Evolutionary conservation across 805 yeast genomes (phyloP).

Genomic region (Cyberlindnera saturnus): DNA sequence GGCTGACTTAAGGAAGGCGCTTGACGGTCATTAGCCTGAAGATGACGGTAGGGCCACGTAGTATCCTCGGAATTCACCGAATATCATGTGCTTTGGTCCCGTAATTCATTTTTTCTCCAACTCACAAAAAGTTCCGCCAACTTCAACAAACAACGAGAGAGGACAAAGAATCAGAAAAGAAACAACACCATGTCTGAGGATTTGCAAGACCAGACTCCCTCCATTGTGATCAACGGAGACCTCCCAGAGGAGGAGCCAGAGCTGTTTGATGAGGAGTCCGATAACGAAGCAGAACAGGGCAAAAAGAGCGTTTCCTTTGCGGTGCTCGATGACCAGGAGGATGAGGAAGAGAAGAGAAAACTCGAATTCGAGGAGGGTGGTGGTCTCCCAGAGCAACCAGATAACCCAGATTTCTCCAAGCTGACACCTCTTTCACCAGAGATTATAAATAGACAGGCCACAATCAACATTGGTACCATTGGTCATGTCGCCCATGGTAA

Average conservation of each 20-base stretch:
- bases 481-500: conserved; percentile 97
- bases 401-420: conserved; percentile 71
- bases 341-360: conserved; percentile 70
- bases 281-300: conserved; percentile 34
- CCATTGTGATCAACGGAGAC: conserved; percentile 69
- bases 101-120: not conserved
- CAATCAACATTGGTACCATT: conserved; percentile 95
- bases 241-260: conserved; percentile 31
- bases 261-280: conserved; percentile 28
- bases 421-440: conserved; percentile 90
- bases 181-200: conserved; percentile 59
- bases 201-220: conserved; percentile 80
- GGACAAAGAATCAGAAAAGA: not conserved
- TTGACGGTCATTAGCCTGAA: too few species aligned
- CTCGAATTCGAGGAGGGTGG: conserved; percentile 97
- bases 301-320: conserved; percentile 84
- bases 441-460: conserved; percentile 97
- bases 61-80: not conserved
- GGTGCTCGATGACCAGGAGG: conserved; percentile 59
- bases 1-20: too few species aligned
- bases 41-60: too few species aligned
- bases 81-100: not conserved
- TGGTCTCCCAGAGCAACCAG: conserved; percentile 95
- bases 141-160: not conserved
- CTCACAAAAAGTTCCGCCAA: not conserved